A percentile compares a stretch with the other conserved stretches of the same genome.
These are phyloP conservation scores for Hypoxylon fragiforme DNA, from an alignment of 495 filamentous ascomycete species.

Conservation along the genomic window DNA sequence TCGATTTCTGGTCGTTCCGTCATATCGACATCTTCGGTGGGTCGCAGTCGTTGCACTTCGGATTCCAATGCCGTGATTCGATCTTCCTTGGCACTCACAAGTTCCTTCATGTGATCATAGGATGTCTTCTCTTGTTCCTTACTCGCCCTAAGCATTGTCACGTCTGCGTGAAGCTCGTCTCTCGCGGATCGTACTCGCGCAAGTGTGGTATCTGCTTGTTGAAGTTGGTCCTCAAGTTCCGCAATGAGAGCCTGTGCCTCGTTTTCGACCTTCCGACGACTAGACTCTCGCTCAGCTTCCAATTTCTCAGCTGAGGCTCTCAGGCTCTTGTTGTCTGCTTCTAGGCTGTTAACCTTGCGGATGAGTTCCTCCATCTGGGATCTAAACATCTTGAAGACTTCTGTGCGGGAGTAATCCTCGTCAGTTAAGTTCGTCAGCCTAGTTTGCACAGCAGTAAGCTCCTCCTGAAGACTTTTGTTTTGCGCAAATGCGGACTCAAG, in stretches of 20 bases:
- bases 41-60: conserved; percentile 71
- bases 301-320: conserved; percentile 82
- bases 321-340: conserved; percentile 83
- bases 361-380: conserved; percentile 90
- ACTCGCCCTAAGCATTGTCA: conserved; percentile 74
- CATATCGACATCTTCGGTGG: conserved; percentile 49
- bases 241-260: conserved; percentile 69
- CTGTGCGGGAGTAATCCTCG: conserved; percentile 89
- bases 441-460: conserved; percentile 68
- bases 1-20: conserved; percentile 55
- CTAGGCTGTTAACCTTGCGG: conserved; percentile 85
- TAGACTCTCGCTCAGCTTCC: conserved; percentile 81
- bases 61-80: conserved; percentile 79
- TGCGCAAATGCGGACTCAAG: conserved; percentile 75
- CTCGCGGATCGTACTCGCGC: conserved; percentile 78
- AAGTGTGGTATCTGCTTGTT: conserved; percentile 80
- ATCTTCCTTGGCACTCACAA: conserved; percentile 72
- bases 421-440: conserved; percentile 71
- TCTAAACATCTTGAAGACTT: conserved; percentile 89
- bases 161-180: conserved; percentile 82
- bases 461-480: conserved; percentile 75
- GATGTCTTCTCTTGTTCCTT: conserved; percentile 75
- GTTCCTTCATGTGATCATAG: conserved; percentile 71
- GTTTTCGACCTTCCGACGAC: conserved; percentile 74
- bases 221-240: conserved; percentile 79